Base-by-base conservation (phyloP, 2,329 filamentous ascomycete species). In the Rutstroemia sp. region DNA sequence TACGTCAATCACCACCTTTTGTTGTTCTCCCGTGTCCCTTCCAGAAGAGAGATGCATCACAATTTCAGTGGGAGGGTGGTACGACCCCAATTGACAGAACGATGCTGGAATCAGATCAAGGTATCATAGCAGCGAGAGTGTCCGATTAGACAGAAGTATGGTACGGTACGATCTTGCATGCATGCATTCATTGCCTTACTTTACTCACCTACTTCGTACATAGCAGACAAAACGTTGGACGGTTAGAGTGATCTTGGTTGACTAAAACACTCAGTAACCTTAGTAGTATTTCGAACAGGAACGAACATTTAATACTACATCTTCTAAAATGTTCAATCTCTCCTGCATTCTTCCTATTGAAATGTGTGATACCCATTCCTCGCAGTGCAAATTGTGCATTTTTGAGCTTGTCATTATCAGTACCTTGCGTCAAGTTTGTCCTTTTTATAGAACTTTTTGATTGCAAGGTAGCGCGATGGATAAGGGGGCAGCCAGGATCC, bases 361-460 rank as follows among this genome's bases (percentile, higher is more conserved):
- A 49, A 48, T 14, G 42, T 45, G 42, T 50, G 45, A 23, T 42
- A 48, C 34, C 40, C 63, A 67, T 65, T 65, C 61, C 61, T 60
- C 60, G 21, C 30, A 57, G 60, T 54, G 53, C 12, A 48, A 59
- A 63, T 63, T 64, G 59, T 65, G 63, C 61, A 63, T 57, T 57
- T 60, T 57, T 56, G 45, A 59, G 40, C 52, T 50, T 50, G 45
- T 50, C 45, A 53, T 46, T 53, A 51, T 46, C 49, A 53, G 49
- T 53, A 58, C 63, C 61, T 62, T 64, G 63, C 64, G 54, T 64
- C 59, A 59, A 58, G 44, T 56, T 56, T 53, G 56, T 54, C 60
- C 64, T 65, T 66, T 68, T 65, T 62, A 66, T 66, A 68, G 65
- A 66, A 66, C 61, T 16, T 54, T 57, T 56, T 51, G 54, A 56